Conservation (phyloP, 2,329 filamentous ascomycete species). For the Colletotrichum noveboracense region DNA sequence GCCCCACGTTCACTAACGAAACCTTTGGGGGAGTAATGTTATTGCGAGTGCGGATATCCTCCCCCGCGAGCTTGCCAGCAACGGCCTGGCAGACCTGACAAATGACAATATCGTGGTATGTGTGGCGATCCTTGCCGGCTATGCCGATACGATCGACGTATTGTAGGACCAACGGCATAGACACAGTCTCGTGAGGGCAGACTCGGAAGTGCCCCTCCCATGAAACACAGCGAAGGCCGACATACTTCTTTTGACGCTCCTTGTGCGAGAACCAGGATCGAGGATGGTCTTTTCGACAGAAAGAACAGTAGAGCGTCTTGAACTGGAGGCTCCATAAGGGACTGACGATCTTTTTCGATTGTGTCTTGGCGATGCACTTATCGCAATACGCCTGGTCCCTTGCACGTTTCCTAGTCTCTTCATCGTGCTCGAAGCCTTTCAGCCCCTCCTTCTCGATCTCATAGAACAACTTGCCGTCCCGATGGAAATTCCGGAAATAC, state of each 20-base stretch:
- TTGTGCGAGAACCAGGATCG: not conserved
- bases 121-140: not conserved
- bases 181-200: not conserved
- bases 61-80: not conserved
- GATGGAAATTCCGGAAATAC: not conserved
- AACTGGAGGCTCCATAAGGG: not conserved
- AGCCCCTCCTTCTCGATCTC: not conserved
- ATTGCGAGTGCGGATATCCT: not conserved
- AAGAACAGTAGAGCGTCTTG: not conserved
- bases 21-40: not conserved
- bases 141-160: not conserved
- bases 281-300: not conserved
- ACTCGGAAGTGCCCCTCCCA: not conserved
- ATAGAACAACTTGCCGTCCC: not conserved
- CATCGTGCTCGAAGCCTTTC: not conserved
- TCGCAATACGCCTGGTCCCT: not conserved
- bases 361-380: not conserved
- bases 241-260: not conserved
- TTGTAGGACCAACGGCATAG: not conserved
- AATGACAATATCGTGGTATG: not conserved
- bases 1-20: not conserved
- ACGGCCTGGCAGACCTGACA: not conserved
- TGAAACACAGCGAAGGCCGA: not conserved
- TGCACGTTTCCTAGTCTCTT: not conserved
- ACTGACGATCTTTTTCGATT: not conserved